Evolutionary conservation across 2,329 filamentous ascomycete genomes (phyloP).

Genomic region (Thielaviopsis musarum): DNA sequence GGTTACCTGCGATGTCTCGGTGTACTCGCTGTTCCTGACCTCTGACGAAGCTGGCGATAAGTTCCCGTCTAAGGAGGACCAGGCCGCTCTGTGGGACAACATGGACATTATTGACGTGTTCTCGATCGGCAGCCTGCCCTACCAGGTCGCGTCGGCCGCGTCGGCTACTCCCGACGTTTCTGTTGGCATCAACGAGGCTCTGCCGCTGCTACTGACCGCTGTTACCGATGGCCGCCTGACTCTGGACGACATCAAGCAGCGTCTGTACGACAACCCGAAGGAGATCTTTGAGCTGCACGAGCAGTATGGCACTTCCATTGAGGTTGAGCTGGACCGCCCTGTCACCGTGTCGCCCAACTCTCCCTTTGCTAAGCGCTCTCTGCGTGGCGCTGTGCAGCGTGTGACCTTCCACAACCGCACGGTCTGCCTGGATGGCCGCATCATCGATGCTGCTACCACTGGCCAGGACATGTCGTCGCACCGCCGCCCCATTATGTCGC

Average conservation of each 20-base stretch:
- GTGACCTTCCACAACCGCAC: constrained; percentile 62
- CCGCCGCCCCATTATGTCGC: constrained; percentile 37
- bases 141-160: constrained; percentile 47
- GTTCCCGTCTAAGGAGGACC: constrained; percentile 50
- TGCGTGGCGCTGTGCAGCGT: constrained; percentile 55
- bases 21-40: constrained; percentile 62
- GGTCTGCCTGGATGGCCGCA: constrained; percentile 54
- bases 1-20: constrained; percentile 68
- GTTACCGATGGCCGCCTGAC: constrained; percentile 58
- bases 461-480: constrained; percentile 66
- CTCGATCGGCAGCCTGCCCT: constrained; percentile 62
- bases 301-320: constrained; percentile 54
- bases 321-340: constrained; percentile 56
- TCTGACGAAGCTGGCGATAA: constrained; percentile 49
- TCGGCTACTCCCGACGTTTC: constrained; percentile 33
- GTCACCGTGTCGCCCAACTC: constrained; percentile 28
- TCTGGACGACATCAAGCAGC: constrained; percentile 52
- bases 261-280: constrained; percentile 63
- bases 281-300: constrained; percentile 72
- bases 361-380: constrained; percentile 50
- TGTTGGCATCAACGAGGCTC: constrained; percentile 53
- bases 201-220: constrained; percentile 60
- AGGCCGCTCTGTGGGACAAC: constrained; percentile 58
- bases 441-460: constrained; percentile 33
- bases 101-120: constrained; percentile 61